Evolutionary conservation across 1,284 basidiomycete species (phyloP), one percentile per base, ranked within the genome.

Genomic region (Naganishia sp.): DNA sequence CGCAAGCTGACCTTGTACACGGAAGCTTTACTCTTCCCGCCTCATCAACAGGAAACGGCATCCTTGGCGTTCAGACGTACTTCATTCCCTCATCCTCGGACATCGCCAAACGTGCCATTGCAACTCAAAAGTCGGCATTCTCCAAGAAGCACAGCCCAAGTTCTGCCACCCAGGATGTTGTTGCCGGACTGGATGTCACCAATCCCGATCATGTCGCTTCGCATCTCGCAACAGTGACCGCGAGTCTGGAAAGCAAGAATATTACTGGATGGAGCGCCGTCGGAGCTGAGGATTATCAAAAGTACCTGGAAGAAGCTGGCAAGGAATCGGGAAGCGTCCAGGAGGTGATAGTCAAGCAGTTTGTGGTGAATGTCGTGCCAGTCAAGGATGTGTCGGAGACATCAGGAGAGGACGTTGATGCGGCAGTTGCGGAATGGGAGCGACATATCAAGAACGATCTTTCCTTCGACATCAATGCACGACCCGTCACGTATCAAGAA

Each of bases 321-420:
- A 42, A 28, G n/a, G 52, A 45, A 9, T 50, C 59, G 31, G n/a
- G 16, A 43, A 10, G 48, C 42, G 52, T 55, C 9, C 48, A 66
- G 23, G 44, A 66, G 21, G 76, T 78, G 7, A 64, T 78, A 44
- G 72, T 80, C 71, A 81, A 81, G 73, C 78, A 78, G 66, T 55
- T 80, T 13, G 67, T 81, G n/a, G 66, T 75, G 21, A 68, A 68
- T 50, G 28, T 55, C 16, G 10, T 48, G 13, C 52, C 44, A 15
- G 50, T 43, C 42, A 52, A 43, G 42, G 64, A 57, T 6, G 48
- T 18, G 10, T 49, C 25, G 48, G 39, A 53, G 49, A 69, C 70
- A 53, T 39, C 63, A 23, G 55, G 15, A 11, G 75, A 75, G 42
- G 73, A 72, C 16, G 67, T 68, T 15, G 71, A 70, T 6, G 66